Conservation (phyloP, 768 basidiomycete genomes). For the Auriculariales sp. region DNA sequence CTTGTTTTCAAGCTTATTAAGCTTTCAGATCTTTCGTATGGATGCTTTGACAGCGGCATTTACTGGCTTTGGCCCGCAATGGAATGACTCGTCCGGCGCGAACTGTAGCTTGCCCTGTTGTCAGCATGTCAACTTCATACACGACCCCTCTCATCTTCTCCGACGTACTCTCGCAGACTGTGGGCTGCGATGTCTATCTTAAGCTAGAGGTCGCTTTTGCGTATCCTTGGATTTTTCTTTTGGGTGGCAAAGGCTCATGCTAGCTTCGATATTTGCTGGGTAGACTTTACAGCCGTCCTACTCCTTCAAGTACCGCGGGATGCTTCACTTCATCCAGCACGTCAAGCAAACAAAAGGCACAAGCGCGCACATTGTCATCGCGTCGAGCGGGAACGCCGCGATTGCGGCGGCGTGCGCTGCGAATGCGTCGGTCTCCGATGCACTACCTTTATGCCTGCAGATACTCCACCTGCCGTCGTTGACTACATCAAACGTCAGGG, state of each 20-base stretch:
- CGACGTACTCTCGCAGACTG: slow-evolving; percentile 34
- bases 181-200: slow-evolving; percentile 43
- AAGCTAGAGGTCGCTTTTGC: slow-evolving; percentile 72
- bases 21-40: too few species aligned
- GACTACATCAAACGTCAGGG: slow-evolving; percentile 32
- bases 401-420: slow-evolving; percentile 56
- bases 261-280: neutral
- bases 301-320: slow-evolving; percentile 67
- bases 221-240: too few species aligned
- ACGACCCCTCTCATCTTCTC: slow-evolving; percentile 57
- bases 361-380: slow-evolving; percentile 45
- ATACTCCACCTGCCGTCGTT: slow-evolving; percentile 12
- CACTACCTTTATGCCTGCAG: slow-evolving; percentile 52
- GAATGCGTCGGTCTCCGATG: slow-evolving; percentile 38
- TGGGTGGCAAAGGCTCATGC: too few species aligned
- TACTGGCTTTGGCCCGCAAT: too few species aligned
- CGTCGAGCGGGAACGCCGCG: slow-evolving; percentile 74
- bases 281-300: slow-evolving; percentile 60
- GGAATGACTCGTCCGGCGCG: too few species aligned
- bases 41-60: too few species aligned
- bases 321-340: slow-evolving; percentile 44
- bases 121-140: too few species aligned
- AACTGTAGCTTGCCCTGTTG: too few species aligned
- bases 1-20: too few species aligned
- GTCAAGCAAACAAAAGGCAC: slow-evolving; percentile 36